These are phyloP conservation scores for Nakazawaea laoshanensis DNA, from an alignment of 805 yeast genomes.

Conservation along the genomic window DNA sequence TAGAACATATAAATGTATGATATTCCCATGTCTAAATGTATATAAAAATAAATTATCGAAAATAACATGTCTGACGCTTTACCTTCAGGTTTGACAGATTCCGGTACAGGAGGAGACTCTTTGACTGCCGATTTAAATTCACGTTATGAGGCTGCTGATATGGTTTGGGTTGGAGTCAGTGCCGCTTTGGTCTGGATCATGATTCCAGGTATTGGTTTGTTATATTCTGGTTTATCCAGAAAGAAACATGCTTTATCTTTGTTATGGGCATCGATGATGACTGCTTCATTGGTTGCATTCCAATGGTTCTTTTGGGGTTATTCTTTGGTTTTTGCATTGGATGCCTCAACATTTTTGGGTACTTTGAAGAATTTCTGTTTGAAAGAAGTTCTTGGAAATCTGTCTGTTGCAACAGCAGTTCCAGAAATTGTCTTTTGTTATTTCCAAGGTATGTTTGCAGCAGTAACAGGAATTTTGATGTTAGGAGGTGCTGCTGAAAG, in stretches of 20 bases:
- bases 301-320: conserved; percentile 99
- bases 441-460: conserved; percentile 96
- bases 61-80: conserved; percentile 13
- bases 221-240: conserved; percentile 90
- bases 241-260: conserved; percentile 93
- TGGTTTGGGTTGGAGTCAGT: conserved; percentile 80
- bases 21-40: too few species aligned
- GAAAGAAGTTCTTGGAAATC: conserved; percentile 75
- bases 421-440: conserved; percentile 89
- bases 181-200: conserved; percentile 85
- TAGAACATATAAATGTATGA: too few species aligned
- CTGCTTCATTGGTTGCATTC: conserved; percentile 72
- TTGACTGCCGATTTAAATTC: conserved; percentile 63
- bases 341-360: conserved; percentile 62
- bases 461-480: conserved; percentile 87
- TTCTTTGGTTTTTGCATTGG: conserved; percentile 64
- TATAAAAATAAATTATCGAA: background rate
- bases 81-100: conserved; percentile 38
- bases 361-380: conserved; percentile 74
- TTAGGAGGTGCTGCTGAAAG: conserved; percentile 98
- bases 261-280: conserved; percentile 91
- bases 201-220: conserved; percentile 93
- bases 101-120: conserved; percentile 77
- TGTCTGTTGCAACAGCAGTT: conserved; percentile 54
- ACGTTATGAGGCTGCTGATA: conserved; percentile 64